Evolutionary conservation across 257 asterid genomes (phyloP), one percentile per base, ranked within the genome.

Genomic region (Linaria vulgaris): DNA sequence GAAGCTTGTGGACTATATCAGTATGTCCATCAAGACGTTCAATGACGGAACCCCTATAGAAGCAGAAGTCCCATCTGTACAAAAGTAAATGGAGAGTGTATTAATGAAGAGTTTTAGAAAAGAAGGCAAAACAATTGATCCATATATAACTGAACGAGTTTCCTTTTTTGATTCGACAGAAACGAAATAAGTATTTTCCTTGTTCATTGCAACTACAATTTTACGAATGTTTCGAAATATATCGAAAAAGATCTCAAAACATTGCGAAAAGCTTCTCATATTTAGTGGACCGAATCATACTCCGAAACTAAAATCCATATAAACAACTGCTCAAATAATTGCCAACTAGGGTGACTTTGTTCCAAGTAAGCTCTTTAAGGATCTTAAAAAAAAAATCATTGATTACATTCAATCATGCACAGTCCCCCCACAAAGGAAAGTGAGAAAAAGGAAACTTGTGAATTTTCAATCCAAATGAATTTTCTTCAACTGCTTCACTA

Each of bases 1-100:
- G 76, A 83, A 82, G 83, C 85, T 74, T 82, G 85, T 89, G 97
- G 72, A 92, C 85, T 79, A 92, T 92, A 79, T 92, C 97, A 44
- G 91, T 83, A 77, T 92, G 99, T 25, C 99, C 99, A 78, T 92
- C 99, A 64, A 87, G 85, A 80, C 89, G 99, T 77, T 92, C 99
- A 59, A 89, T 81, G 68, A 92, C 91, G 64, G 86, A 83, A 65
- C 97, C 99, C 79, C 79, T 90, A 72, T 79, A 63, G 53, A 85
- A 83, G 76, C 94, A 92, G 80, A 89, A 92, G 74, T 92, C 99
- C 99, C 99, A 92, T 78, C 99, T 92, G 89, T 82, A 77, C 39
- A 51, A 71, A 68, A 27, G 57, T 56, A 34, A 59, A 49, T 45
- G 61, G 56, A 31, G 46, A 38, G 50, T 62, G 14, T 66, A 21